Base-by-base conservation (phyloP, 768 basidiomycete species). In the Kwoniella dendrophila region DNA sequence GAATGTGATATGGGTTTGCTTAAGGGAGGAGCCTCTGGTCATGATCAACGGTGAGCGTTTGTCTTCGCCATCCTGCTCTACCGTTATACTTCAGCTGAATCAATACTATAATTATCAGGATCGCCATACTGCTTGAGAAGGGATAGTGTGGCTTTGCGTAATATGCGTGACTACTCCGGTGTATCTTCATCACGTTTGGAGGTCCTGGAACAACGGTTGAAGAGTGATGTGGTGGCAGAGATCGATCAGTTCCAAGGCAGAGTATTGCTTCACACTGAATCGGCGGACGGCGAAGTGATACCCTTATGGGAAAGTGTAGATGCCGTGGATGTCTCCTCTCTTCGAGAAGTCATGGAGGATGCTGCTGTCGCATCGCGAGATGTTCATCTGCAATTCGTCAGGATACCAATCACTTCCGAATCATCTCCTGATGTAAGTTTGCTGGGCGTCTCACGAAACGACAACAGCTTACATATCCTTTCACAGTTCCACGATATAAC, bases 241-340 rank as follows among this genome's bases (percentile, higher is more conserved):
- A 79, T 97, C 30, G 82, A 84, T 34, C 81, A 86, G 10, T 95
- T 95, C 74, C 90, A 90, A 27, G 92, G 92, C 70, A 85, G 88
- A 49, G 79, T 98, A 0, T 82, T 99, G 1, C 83, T 99, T 26
- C 95, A 98, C 71, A 89, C 90, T 1, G 96, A 99, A 80, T 87
- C 88, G 0, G 70, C 85, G 0, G 90, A 93, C 65, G 93, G 95
- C 4, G 84, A 89, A 4, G 89, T 99, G 6, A 85, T 93, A 4
- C 94, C 96, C 0, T 83, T 96, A 1, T 99, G 95, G 95, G 95
- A 98, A 77, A 90, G 92, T 66, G 91, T 90, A 2, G 83, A 83
- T 40, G 78, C 83, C 33, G 80, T 83, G 8, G 83, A 90, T 67
- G 88, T 98, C 14, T 85, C 86, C 30, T 90, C 91, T 0, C 82